Evolutionary conservation across 805 yeast species (phyloP).

Genomic region (Starmerella davenportii): DNA sequence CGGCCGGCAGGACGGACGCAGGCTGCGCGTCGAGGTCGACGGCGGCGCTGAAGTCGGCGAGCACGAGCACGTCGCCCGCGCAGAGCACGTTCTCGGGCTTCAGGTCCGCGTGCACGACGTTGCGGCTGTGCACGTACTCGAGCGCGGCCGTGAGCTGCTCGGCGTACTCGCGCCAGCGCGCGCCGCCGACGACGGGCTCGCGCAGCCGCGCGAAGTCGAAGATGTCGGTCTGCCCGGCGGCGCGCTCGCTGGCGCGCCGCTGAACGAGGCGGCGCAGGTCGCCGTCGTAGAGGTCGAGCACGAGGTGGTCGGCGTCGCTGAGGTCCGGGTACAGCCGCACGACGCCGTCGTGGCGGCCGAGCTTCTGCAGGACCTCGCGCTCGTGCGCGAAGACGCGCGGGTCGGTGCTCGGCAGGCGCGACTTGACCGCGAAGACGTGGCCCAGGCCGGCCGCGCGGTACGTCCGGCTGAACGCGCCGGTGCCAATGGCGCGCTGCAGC

Average conservation of each 20-base stretch:
- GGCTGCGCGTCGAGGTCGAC: slow-evolving; percentile 12
- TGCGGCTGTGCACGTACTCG: slow-evolving; percentile 13
- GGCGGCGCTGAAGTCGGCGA: slow-evolving; percentile 31
- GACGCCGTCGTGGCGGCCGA: slow-evolving; percentile 2
- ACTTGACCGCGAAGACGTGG: slow-evolving; percentile 50
- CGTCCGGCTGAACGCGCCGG: slow-evolving; percentile 82
- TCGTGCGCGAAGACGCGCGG: slow-evolving; percentile 10
- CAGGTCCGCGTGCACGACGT: slow-evolving; percentile 31
- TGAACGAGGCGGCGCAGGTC: slow-evolving; percentile 6
- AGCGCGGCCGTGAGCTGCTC: slow-evolving; percentile 16
- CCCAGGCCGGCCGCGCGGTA: slow-evolving; percentile 39
- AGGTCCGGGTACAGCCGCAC: slow-evolving; percentile 10
- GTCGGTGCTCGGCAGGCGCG: slow-evolving; percentile 10
- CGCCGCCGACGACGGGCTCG: slow-evolving; percentile 16
- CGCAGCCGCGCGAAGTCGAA: slow-evolving; percentile 10
- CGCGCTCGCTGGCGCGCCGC: slow-evolving; percentile 1
- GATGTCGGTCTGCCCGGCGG: slow-evolving; percentile 4
- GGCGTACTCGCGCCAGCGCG: slow-evolving; percentile 18
- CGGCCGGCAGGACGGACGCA: slow-evolving; percentile 8
- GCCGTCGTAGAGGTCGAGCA: slow-evolving; percentile 12
- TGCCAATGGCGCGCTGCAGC: slow-evolving; percentile 20
- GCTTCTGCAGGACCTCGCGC: slow-evolving; percentile 6
- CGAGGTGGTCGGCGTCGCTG: slow-evolving; percentile 11
- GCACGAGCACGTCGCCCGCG: slow-evolving; percentile 20
- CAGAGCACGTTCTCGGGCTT: slow-evolving; percentile 31